Conservation (phyloP, 805 yeast species). For the Clavispora vitiphila region DNA sequence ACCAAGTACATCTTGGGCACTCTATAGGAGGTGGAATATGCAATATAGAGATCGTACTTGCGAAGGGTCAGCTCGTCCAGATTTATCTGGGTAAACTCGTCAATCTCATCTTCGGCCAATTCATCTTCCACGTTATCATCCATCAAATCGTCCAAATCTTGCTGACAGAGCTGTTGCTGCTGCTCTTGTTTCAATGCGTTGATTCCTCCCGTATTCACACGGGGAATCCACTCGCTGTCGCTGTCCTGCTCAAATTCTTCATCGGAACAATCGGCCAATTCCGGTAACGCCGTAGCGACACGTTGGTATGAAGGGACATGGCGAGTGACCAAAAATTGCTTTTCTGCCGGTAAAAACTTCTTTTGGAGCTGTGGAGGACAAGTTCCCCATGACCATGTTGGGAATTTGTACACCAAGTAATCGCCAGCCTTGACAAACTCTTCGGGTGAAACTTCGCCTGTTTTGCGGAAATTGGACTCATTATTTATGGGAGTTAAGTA, state of each 20-base stretch:
- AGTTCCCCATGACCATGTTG: conserved; percentile 88
- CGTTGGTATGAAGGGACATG: conserved; percentile 85
- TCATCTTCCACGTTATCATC: conserved; percentile 36
- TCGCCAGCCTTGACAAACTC: conserved; percentile 95
- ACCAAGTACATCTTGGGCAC: conserved; percentile 93
- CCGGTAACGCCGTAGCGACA: conserved; percentile 51
- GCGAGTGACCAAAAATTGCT: conserved; percentile 81
- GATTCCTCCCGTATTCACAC: not conserved
- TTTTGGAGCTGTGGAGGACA: conserved; percentile 36
- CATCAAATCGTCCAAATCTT: conserved; percentile 42
- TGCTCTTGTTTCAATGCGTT: conserved; percentile 1
- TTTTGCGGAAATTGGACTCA: conserved; percentile 73
- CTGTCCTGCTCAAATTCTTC: conserved; percentile 1
- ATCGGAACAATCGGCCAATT: conserved; percentile 30
- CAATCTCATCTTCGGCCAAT: conserved; percentile 22
- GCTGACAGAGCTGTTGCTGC: conserved; percentile 1
- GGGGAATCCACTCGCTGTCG: conserved; percentile 13
- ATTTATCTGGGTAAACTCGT: conserved; percentile 30
- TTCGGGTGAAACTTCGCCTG: conserved; percentile 94
- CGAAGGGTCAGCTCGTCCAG: conserved; percentile 40
- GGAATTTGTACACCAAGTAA: conserved; percentile 83
- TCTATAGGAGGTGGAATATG: conserved; percentile 90
- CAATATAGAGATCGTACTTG: conserved; percentile 82
- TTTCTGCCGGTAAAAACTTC: conserved; percentile 77
- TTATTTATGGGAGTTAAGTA: conserved; percentile 88